Evolutionary conservation across 2,329 filamentous ascomycete species (phyloP), one percentile per base, ranked within the genome.

Genomic region (Didymella sp.): DNA sequence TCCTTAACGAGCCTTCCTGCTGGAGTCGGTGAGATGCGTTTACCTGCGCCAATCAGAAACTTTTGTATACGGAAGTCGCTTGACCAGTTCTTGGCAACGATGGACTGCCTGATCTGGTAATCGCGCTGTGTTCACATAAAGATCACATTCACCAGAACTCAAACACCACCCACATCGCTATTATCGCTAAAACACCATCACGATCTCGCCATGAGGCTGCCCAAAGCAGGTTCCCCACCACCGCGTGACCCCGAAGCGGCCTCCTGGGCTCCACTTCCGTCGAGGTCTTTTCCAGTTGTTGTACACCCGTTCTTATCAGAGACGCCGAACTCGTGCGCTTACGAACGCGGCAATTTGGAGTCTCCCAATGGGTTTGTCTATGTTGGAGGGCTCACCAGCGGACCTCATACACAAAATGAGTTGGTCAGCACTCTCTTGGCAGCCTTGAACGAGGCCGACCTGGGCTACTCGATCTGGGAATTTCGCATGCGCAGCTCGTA

Each of bases 401-500:
- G 64, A 2, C 61, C 59, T 8, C 63, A 67, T 28, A 62, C 56
- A 13, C 45, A 54, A 30, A 40, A 25, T 1, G 44, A 17, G 2
- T 15, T 48, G 3, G 8, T 58, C 12, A 33, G 51, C 6, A 44
- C 27, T n/a, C 15, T 66, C 9, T 46, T 48, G 22, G 2, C 17
- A 6, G 24, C 40, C 38, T 17, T 48, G n/a, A 6, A 22, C 27
- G 44, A 17, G 15, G 19, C 24, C 13, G 21, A 44, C 3, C 19
- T 56, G 2, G 27, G 48, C 13, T 66, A 62, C 22, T 57, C 52
- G 3, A 38, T 62, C 7, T 68, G 63, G 59, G 59, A 66, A 8
- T 58, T 62, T 21, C 60, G 63, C n/a, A 66, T 63, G 60, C 61
- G 60, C 8, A 66, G 60, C 21, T 63, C 60, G 13, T 66, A 68